Percentiles rank a stretch among this genome's conserved stretches.
Evolutionary conservation across 2,329 filamentous ascomycete species (phyloP).

Genomic region (Sporothrix pseudoabietina): DNA sequence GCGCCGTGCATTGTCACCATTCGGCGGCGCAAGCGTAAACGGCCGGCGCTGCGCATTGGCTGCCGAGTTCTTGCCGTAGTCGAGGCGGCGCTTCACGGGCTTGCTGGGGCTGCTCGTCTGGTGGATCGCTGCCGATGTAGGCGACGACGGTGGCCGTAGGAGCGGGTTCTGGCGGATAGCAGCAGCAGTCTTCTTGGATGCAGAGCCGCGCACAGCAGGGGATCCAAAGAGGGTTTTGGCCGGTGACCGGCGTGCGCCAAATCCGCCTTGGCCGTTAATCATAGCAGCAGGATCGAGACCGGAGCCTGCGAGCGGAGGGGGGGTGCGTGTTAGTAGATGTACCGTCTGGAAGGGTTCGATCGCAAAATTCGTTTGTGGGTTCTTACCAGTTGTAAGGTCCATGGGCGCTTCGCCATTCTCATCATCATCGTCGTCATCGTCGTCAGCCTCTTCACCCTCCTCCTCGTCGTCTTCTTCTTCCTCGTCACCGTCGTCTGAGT

Average conservation of each 20-base stretch:
- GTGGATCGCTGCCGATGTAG: constrained; percentile 43
- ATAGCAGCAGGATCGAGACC: constrained; percentile 58
- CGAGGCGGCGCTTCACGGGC: constrained; percentile 56
- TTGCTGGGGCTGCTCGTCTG: constrained; percentile 38
- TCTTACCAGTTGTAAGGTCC: constrained; percentile 49
- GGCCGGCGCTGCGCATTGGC: constrained; percentile 36
- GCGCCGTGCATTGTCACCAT: constrained; percentile 27
- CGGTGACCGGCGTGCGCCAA: constrained; percentile 60
- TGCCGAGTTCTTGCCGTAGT: constrained; percentile 48
- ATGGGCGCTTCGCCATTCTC: constrained; percentile 48
- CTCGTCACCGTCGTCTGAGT: constrained; percentile 38
- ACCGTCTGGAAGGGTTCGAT: neutral
- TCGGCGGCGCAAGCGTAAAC: constrained; percentile 18
- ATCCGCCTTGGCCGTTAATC: constrained; percentile 53
- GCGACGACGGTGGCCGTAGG: constrained; percentile 57
- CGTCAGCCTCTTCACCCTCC: constrained; percentile 39
- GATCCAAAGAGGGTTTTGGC: constrained; percentile 63
- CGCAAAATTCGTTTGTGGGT: neutral
- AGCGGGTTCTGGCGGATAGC: constrained; percentile 51
- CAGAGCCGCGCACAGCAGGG: constrained; percentile 54
- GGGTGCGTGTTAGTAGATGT: neutral
- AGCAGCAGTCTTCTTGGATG: constrained; percentile 17
- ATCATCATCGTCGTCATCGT: constrained; percentile 37
- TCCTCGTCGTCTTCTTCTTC: constrained; percentile 41
- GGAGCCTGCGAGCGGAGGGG: constrained; percentile 44